Percentiles rank a stretch among this genome's conserved stretches.
phyloP scores from a whole-genome alignment of 495 filamentous ascomycete genomes.

The Penicillium cinerascens region DNA sequence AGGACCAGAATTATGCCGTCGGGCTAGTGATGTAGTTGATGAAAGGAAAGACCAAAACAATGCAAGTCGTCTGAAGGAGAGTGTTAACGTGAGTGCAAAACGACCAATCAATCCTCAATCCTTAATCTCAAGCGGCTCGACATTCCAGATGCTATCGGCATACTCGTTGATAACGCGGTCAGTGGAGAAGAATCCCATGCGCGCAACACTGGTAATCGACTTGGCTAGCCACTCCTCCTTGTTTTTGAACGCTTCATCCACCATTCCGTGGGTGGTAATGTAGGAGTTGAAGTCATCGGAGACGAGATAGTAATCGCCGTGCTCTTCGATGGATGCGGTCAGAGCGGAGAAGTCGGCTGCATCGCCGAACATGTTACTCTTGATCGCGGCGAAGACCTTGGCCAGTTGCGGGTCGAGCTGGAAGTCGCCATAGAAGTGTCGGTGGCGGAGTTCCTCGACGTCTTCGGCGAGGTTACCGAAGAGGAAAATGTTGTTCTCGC shows the following conservation, averaged over 20 bases:
- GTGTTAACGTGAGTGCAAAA: neutral
- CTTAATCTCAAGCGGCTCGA: conserved; percentile 64
- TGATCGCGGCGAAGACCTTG: conserved; percentile 80
- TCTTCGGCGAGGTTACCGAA: conserved; percentile 96
- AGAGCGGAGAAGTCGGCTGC: conserved; percentile 71
- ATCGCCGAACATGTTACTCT: conserved; percentile 73
- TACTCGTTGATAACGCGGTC: conserved; percentile 99
- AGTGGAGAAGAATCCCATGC: conserved; percentile 96
- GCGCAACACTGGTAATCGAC: conserved; percentile 77
- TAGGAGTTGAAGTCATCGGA: conserved; percentile 96
- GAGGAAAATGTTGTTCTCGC: conserved; percentile 95
- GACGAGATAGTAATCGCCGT: conserved; percentile 96
- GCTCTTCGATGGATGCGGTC: conserved; percentile 77
- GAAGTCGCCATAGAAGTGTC: conserved; percentile 78
- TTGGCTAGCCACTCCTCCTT: conserved; percentile 90
- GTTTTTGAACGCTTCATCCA: conserved; percentile 86
- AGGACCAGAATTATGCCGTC: neutral
- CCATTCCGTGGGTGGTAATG: conserved; percentile 79
- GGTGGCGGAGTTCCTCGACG: conserved; percentile 92
- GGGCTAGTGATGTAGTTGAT: neutral
- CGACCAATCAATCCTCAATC: conserved; percentile 12
- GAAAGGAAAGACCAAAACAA: neutral
- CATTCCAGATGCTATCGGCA: conserved; percentile 94
- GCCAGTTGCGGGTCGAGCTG: conserved; percentile 69
- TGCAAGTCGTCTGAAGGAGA: neutral